Evolutionary conservation across 257 asterid species (phyloP).

Genomic region (Phtheirospermum japonicum): DNA sequence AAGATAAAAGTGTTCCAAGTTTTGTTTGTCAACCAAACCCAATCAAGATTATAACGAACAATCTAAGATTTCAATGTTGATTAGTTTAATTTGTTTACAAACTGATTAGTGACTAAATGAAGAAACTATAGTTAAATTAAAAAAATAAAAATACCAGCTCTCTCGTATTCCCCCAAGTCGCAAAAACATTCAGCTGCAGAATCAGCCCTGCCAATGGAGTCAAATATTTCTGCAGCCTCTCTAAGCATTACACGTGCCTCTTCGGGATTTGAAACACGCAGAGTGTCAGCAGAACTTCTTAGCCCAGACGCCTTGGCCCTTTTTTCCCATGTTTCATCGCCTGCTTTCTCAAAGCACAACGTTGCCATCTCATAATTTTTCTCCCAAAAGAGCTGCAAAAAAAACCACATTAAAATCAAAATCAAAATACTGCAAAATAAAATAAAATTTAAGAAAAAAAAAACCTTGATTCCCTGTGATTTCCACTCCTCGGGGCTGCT

Average conservation of each 20-base stretch:
- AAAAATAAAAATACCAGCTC: slow-evolving; percentile 40
- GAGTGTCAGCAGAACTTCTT: slow-evolving; percentile 43
- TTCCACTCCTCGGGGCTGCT: slow-evolving; percentile 75
- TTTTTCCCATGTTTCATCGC: slow-evolving; percentile 53
- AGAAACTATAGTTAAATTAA: too few species aligned
- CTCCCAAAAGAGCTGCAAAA: slow-evolving; percentile 59
- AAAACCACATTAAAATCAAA: not conserved
- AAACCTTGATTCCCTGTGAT: slow-evolving; percentile 60
- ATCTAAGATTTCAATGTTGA: too few species aligned
- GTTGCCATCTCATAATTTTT: slow-evolving; percentile 65
- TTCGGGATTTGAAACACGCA: slow-evolving; percentile 39
- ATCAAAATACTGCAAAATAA: not conserved
- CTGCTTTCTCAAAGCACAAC: slow-evolving; percentile 66
- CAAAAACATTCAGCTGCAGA: slow-evolving; percentile 66
- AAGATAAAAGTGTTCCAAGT: too few species aligned
- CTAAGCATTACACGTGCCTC: slow-evolving; percentile 42
- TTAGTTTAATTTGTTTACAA: too few species aligned
- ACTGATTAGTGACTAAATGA: too few species aligned
- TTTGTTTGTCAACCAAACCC: too few species aligned
- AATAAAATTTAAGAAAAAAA: not conserved
- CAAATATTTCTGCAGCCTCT: slow-evolving; percentile 69
- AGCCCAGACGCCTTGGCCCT: slow-evolving; percentile 58
- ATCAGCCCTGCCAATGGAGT: slow-evolving; percentile 46
- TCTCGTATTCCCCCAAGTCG: slow-evolving; percentile 54
- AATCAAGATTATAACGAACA: too few species aligned